Conservation (phyloP, 148 eudicot genomes). For the Rhododendron henanense region DNA sequence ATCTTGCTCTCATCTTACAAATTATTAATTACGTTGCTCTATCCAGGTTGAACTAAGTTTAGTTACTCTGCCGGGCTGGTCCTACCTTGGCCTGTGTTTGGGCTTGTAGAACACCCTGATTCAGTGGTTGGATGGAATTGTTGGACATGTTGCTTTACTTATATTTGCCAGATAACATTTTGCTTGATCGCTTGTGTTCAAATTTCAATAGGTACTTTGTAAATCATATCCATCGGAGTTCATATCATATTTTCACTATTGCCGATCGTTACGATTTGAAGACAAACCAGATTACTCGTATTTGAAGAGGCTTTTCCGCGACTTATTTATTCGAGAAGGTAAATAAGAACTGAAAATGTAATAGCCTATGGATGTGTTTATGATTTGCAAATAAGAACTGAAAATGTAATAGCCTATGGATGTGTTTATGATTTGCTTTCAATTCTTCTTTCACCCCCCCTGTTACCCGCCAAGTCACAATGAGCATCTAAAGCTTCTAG, state of each 20-base stretch:
- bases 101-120: neutral
- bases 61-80: neutral
- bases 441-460: neutral
- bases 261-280: slow-evolving; percentile 89
- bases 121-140: neutral
- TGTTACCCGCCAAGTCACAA: neutral
- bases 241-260: slow-evolving; percentile 88
- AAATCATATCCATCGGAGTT: slow-evolving; percentile 92
- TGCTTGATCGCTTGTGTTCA: slow-evolving; percentile 9
- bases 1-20: neutral
- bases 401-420: neutral
- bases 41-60: neutral
- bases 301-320: slow-evolving; percentile 91
- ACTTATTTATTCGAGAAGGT: slow-evolving; percentile 96
- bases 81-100: slow-evolving; percentile 4
- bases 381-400: neutral
- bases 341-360: slow-evolving; percentile 4
- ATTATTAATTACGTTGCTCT: neutral
- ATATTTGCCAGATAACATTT: neutral
- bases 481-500: neutral
- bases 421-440: neutral
- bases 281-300: slow-evolving; percentile 97
- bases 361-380: neutral
- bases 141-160: neutral
- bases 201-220: slow-evolving; percentile 63